Base-by-base conservation (phyloP, 305 asterid species). In the Andrographis paniculata region DNA sequence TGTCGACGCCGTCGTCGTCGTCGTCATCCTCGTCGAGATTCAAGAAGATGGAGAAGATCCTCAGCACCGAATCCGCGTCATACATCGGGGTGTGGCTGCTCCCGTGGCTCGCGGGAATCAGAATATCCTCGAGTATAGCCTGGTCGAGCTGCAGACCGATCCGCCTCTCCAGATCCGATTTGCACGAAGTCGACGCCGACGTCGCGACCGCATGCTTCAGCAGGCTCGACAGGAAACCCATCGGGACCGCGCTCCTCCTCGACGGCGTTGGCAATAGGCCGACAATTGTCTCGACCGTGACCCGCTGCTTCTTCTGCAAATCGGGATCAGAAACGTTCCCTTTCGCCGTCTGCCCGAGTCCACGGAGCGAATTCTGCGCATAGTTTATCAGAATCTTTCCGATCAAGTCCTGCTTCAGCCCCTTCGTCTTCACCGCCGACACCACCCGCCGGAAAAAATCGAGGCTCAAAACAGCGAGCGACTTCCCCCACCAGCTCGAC, bases 111-210 rank as follows among this genome's bases (percentile, higher is more conserved):
- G 70, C 58, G 1, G 94, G 94, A 46, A 89, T 73, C 15, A 89
- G 77, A 20, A 89, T 77, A 53, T 89, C 97, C 49, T 89, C 97
- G 8, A 89, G 78, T 53, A 82, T 85, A 8, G 97, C 94, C 63
- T 85, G 94, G 59, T 89, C 97, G 14, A 89, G 54, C 55, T 89
- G 97, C 33, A 89, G 71, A 12, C 97, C 87, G 0, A 89, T 85
- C 63, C 95, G 58, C 31, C 95, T 70, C 78, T 89, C 97, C 9
- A 89, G 81, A 72, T 89, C 91, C 17, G 93, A 74, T 49, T 85
- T 66, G 63, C 97, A 89, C 16, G 84, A 74, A 2, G 82, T 64
- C 14, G 93, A 77, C 0, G 91, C 80, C 1, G 76, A 72, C 12
- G 85, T 68, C 10, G 85, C 68, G 20, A 78, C 67, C 14, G 95